Base-by-base conservation (phyloP, 805 yeast species). In the Vanderwaltozyma verrucispora region DNA sequence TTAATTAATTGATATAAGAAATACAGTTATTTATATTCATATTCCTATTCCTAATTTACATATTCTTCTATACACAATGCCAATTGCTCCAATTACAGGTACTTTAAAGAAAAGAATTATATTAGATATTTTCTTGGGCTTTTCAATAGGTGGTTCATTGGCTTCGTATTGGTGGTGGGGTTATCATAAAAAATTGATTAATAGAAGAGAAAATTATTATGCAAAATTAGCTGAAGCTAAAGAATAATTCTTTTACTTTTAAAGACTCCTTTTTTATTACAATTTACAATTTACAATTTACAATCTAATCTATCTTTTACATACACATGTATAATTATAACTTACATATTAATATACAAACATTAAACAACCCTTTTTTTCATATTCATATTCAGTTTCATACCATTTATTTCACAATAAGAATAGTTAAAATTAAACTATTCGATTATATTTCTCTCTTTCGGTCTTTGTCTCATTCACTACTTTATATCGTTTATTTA, bases 71-170 rank as follows among this genome's bases (percentile, higher is more conserved):
- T n/a, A n/a, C 7, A 59, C 40, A 39, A 81, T 78, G 81, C 80
- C 87, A 62, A 71, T 84, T 58, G 83, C 89, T 58, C 92, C 94
- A 54, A 85, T 88, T 56, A 74, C 79, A 38, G 96, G 96, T 50
- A 68, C 80, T 45, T 72, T 88, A 50, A 84, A 75, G 68, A 83
- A 75, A 71, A 82, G 78, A 67, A 75, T 84, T 63, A 70, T 79
- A 59, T 74, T 81, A 50, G 96, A 88, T 56, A 75, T 88, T 60
- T 47, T 76, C 51, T 64, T 80, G 47, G 94, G 92, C 43, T 71
- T 75, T 64, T 53, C 68, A 44, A 50, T 73, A 46, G 89, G 89
- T 40, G 64, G 73, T 42, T 73, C 62, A 28, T 72, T 77, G 55
- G 87, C 80, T 44, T 67, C 71, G 47, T 73, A 71, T 65, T 87